Evolutionary conservation across 2,329 filamentous ascomycete genomes (phyloP).

Genomic region (Neofusicoccum laricinum): DNA sequence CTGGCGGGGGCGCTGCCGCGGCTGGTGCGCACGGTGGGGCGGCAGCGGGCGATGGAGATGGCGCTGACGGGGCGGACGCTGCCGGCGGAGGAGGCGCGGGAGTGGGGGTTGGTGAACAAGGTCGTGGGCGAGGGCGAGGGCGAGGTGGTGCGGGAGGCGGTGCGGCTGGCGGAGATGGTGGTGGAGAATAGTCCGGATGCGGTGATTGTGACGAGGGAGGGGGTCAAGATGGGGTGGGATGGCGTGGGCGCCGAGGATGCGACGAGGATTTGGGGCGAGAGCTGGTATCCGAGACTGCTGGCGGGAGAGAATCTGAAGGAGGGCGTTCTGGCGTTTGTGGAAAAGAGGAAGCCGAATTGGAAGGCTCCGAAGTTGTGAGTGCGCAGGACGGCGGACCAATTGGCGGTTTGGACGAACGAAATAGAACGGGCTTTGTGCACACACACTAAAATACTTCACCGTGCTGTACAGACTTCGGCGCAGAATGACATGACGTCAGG

Average conservation of each 20-base stretch:
- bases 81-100: constrained; percentile 21
- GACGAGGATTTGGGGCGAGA: constrained; percentile 56
- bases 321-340: constrained; percentile 71
- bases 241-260: constrained; percentile 62
- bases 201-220: constrained; percentile 70
- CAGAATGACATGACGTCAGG: neutral
- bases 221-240: constrained; percentile 71
- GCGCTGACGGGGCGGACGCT: constrained; percentile 25
- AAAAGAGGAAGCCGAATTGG: constrained; percentile 70
- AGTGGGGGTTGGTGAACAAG: constrained; percentile 28
- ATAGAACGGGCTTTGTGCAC: too few relatives aligned
- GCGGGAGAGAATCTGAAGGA: constrained; percentile 71
- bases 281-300: constrained; percentile 59
- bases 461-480: too few relatives aligned
- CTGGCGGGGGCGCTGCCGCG: constrained; percentile 27
- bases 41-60: constrained; percentile 28
- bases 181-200: constrained; percentile 70
- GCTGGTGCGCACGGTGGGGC: constrained; percentile 26
- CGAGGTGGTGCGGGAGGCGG: constrained; percentile 55
- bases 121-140: constrained; percentile 23
- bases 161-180: constrained; percentile 61
- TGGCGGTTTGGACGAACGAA: neutral
- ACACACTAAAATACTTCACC: too few relatives aligned
- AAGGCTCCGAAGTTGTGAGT: constrained; percentile 42
- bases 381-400: too few relatives aligned